Conservation (phyloP, 176 grass and related monocot species). For the Avena sativa region DNA sequence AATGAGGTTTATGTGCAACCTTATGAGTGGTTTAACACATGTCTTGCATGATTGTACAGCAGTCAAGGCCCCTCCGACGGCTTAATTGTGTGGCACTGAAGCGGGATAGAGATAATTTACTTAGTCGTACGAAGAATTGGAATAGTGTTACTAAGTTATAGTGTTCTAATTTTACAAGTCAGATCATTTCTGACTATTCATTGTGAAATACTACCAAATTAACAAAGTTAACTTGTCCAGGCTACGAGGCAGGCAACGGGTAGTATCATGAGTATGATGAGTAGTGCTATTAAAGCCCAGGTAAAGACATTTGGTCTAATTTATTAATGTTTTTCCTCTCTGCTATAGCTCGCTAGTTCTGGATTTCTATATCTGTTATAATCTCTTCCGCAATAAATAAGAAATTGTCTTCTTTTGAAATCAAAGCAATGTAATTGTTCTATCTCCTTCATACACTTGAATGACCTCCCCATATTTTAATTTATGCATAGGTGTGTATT, state of each 20-base stretch:
- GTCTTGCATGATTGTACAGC: background rate
- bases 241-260: background rate
- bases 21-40: background rate
- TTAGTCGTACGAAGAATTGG: background rate
- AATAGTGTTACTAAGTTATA: background rate
- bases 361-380: background rate
- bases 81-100: slow-evolving; percentile 25
- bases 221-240: slow-evolving; percentile 3
- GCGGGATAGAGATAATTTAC: background rate
- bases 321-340: background rate
- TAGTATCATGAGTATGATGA: too few relatives aligned
- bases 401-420: too few relatives aligned
- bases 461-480: background rate
- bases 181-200: background rate
- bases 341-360: background rate
- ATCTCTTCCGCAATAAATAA: too few relatives aligned
- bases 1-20: background rate
- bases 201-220: background rate
- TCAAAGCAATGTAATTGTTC: too few relatives aligned
- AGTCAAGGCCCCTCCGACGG: background rate
- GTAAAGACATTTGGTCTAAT: background rate
- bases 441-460: too few relatives aligned
- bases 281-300: background rate
- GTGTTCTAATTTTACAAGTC: background rate
- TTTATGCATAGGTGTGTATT: background rate